A percentile compares a stretch with the other conserved stretches of the same genome.
Conservation (phyloP, 176 grass and related monocot species). For the Triticum timopheevii region DNA sequence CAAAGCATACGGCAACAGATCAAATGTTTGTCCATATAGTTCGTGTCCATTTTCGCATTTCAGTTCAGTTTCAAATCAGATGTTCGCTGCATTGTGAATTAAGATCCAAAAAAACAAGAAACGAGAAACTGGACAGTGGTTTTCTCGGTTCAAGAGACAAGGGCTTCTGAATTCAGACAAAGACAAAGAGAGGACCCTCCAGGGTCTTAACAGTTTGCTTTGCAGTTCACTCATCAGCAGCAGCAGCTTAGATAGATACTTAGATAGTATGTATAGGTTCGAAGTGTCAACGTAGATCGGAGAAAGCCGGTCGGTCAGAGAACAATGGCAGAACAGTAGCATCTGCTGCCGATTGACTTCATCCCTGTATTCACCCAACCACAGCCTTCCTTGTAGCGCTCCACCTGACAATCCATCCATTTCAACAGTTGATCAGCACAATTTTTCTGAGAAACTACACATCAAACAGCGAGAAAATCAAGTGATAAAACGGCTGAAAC, state of each 20-base stretch:
- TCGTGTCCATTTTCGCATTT: neutral
- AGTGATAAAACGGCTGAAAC: neutral
- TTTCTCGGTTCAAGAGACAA: neutral
- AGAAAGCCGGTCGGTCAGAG: constrained; percentile 26
- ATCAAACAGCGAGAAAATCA: neutral
- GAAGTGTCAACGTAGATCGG: neutral
- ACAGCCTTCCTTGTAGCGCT: constrained; percentile 62
- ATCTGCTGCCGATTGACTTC: constrained; percentile 60
- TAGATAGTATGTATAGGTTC: neutral
- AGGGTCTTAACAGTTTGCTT: constrained; percentile 1
- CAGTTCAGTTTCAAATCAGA: neutral
- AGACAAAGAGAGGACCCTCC: neutral
- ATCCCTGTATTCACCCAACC: constrained; percentile 52
- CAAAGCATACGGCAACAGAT: neutral
- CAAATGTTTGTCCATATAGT: neutral
- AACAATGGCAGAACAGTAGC: constrained; percentile 57
- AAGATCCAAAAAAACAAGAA: neutral
- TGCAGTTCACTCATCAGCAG: constrained; percentile 11
- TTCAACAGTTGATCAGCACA: neutral
- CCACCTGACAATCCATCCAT: constrained; percentile 48
- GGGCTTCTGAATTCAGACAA: constrained; percentile 16
- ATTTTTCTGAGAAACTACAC: neutral
- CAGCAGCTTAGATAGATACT: neutral
- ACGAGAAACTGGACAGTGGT: neutral
- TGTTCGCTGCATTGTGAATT: neutral